Base-by-base conservation (phyloP, 768 basidiomycete genomes). In the Cystobasidium tubakii region DNA sequence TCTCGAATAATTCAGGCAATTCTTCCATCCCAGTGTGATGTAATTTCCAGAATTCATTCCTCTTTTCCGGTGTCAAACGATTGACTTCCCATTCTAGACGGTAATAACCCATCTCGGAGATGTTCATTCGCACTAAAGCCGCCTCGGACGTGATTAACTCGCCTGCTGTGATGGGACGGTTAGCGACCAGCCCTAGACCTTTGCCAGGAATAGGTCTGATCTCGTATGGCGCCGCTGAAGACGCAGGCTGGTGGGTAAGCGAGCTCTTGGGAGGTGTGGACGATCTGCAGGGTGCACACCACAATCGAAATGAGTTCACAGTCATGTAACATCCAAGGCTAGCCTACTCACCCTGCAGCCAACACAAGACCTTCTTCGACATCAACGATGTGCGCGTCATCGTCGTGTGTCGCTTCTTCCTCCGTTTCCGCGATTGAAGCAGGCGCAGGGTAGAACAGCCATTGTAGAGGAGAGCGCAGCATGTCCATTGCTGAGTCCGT, bases 121-220 rank as follows among this genome's bases (percentile, higher is more conserved):
- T 2, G 3, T 27, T 25, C 31, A 71, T 29, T n/a, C 13, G 7
- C 10, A 71, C 1, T 17, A 71, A n/a, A 9, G 69, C 27, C 27
- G 29, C 25, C 29, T 71, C 69, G 9, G 54, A 36, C 1, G 60
- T 23, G 27, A 71, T 44, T 31, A 10, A 4, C 54, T 71, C 69
- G 27, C 69, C 69, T 21, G 55, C 31, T 57, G n/a, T 6, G 23
- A 71, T 27, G 36, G 50, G 46, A 7, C 50, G 69, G 13, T 10
- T 44, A 2, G 69, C 69, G 39, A 71, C 33, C 31, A 71, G 50
- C 17, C 54, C 69, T n/a, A 21, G 9, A 53, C 69, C 54, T 36
- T 60, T 55, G 29, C 69, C 69, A 3, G 69, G 69, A 1, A 71
- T 62, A n/a, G n/a, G 7, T 15, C 17, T n/a, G 25, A 67, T 67